These are phyloP conservation scores for Cucurbita moschata DNA, from an alignment of 306 rosid species.

Conservation along the genomic window DNA sequence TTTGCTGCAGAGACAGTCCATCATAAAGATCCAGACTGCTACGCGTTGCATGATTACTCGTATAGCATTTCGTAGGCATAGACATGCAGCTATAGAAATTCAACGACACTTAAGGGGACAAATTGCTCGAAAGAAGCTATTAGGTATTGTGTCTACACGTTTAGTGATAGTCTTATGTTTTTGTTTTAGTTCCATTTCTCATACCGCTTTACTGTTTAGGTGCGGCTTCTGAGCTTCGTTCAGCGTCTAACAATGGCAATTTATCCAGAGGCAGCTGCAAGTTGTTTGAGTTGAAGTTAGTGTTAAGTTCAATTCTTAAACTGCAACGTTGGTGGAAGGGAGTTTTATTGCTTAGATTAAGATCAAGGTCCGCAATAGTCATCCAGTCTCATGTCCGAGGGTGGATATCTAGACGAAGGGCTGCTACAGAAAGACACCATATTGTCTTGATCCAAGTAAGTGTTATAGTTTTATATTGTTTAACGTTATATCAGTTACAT, in stretches of 20 bases:
- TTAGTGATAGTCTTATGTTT: not conserved
- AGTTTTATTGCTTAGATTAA: constrained; percentile 23
- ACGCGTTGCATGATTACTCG: constrained; percentile 29
- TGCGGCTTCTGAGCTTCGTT: constrained; percentile 24
- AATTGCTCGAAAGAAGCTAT: constrained; percentile 36
- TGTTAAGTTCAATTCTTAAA: constrained; percentile 41
- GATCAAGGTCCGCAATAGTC: constrained; percentile 34
- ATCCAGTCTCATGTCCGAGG: constrained; percentile 65
- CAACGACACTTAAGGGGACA: constrained; percentile 63
- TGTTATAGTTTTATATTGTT: not conserved
- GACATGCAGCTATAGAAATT: constrained; percentile 44
- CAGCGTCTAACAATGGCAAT: constrained; percentile 12
- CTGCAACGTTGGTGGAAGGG: constrained; percentile 84
- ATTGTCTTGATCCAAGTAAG: constrained; percentile 60
- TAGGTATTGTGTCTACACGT: constrained; percentile 30
- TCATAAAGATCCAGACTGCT: constrained; percentile 43
- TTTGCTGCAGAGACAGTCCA: constrained; percentile 36
- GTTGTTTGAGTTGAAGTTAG: constrained; percentile 22
- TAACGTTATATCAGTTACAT: not conserved
- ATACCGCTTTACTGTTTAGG: constrained; percentile 17
- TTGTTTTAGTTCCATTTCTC: not conserved
- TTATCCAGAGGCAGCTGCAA: constrained; percentile 20
- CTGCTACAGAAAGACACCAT: constrained; percentile 25
- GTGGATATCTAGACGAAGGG: constrained; percentile 46
- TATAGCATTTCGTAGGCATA: constrained; percentile 26